Evolutionary conservation across 208 protist genomes (phyloP).

Genomic region (Trichomonas vaginalis): DNA sequence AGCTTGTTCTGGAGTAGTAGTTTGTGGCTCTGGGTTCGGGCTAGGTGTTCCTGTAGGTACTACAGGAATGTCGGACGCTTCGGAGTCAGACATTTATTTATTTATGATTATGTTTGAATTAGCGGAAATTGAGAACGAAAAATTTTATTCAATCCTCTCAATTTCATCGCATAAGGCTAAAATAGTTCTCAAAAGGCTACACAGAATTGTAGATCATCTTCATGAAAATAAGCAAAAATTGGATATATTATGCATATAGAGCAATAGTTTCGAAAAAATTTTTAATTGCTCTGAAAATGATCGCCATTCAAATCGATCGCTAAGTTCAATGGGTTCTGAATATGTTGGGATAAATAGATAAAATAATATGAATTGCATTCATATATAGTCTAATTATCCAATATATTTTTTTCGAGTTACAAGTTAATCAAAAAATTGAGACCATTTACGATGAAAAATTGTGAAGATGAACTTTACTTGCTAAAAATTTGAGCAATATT

Average conservation of each 20-base stretch:
- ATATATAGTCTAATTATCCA: no score
- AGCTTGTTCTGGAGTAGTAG: neutral
- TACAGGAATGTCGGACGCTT: neutral
- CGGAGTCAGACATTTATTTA: neutral
- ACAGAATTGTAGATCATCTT: neutral
- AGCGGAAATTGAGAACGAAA: neutral
- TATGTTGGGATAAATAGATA: neutral
- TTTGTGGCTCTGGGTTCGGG: neutral
- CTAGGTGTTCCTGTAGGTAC: neutral
- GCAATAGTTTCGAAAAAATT: neutral
- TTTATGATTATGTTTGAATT: neutral
- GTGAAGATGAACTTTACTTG: no score
- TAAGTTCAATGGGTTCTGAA: neutral
- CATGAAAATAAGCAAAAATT: neutral
- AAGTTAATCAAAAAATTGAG: no score
- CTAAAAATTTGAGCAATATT: no score
- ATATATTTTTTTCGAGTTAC: no score
- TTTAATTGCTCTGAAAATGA: neutral
- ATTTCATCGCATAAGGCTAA: neutral
- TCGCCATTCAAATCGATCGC: neutral
- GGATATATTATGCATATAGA: neutral
- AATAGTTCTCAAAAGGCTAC: neutral
- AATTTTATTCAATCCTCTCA: neutral
- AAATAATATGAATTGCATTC: no score
- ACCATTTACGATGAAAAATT: no score